Base-by-base conservation (phyloP, 1,284 basidiomycete genomes). In the Tilletia horrida region DNA sequence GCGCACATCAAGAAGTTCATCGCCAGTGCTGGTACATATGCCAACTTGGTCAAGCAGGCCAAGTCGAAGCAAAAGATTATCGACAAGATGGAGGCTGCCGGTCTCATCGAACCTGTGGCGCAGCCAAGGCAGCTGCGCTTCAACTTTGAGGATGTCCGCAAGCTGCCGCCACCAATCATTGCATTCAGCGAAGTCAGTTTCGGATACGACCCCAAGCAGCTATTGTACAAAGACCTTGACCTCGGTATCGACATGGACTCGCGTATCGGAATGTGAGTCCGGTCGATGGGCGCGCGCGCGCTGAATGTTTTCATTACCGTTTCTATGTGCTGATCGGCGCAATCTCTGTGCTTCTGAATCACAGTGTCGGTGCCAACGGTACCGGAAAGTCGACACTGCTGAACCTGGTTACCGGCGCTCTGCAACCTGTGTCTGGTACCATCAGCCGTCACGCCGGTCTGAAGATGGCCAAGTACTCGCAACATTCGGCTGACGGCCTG, bases 31-130 rank as follows among this genome's bases (percentile, higher is more conserved):
- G 95, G 95, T 88, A 97, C 95, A 59, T 97, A 97, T 82, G 95
- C 95, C 81, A 98, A 97, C 84, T 88, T 97, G 77, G 95, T 97
- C 81, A 92, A 90, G 83, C 95, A 98, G 85, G 95, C 95, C 78
- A 97, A 98, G 86, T 97, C 93, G 62, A 98, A 98, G 85, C 95
- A 97, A 84, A 97, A 98, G 84, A 83, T 83, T 65, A 96, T 98
- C 83, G 95, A 98, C 87, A 98, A 98, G 88, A 97, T 98, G 95
- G 95, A 97, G 86, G 95, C 95, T n/a, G 95, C 94, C 14, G 95
- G 95, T 77, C 86, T 97, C 52, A 87, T 97, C 79, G 92, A 97
- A 84, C 92, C 92, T 83, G 85, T 97, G 67, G 90, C 92, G 80
- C 81, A 83, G 7, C 86, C 87, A 63, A 88, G 87, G 78, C 87